Percentiles rank a stretch among this genome's conserved stretches.
phyloP scores from a whole-genome alignment of 805 yeast species.

The Komagataella pastoris region DNA sequence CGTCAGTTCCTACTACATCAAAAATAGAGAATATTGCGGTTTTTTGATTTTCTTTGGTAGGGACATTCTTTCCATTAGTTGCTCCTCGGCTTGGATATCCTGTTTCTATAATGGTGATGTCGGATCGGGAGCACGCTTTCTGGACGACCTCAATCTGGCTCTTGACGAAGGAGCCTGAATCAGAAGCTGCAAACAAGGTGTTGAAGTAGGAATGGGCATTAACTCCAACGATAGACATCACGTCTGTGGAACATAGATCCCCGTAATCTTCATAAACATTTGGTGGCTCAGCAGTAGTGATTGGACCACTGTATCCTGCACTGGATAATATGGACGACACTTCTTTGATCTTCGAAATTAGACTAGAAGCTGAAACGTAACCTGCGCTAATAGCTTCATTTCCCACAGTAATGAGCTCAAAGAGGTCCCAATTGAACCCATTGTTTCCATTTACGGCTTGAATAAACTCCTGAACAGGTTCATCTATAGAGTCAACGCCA shows the following conservation, averaged over 20 bases:
- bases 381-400: conserved; percentile 73
- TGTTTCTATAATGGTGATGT: conserved; percentile 65
- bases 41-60: conserved; percentile 55
- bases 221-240: conserved; percentile 71
- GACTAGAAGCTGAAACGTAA: conserved; percentile 45
- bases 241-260: conserved; percentile 52
- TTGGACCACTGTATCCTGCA: conserved; percentile 67
- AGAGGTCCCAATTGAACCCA: conserved; percentile 54
- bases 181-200: conserved; percentile 39
- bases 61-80: conserved; percentile 62
- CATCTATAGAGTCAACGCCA: conserved; percentile 64
- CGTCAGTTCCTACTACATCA: conserved; percentile 39
- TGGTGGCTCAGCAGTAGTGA: conserved; percentile 90
- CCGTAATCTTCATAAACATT: conserved; percentile 52
- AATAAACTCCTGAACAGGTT: conserved; percentile 39
- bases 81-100: conserved; percentile 78
- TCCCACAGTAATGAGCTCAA: conserved; percentile 71
- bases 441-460: conserved; percentile 19
- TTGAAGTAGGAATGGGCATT: conserved; percentile 85
- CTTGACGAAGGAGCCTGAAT: conserved; percentile 59
- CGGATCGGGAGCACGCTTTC: conserved; percentile 39
- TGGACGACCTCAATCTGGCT: conserved; percentile 47
- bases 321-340: conserved; percentile 43
- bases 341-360: conserved; percentile 47
- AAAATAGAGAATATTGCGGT: conserved; percentile 56